These are phyloP conservation scores for Verticillium nubilum DNA, from an alignment of 2,329 filamentous ascomycete species.

Conservation along the genomic window DNA sequence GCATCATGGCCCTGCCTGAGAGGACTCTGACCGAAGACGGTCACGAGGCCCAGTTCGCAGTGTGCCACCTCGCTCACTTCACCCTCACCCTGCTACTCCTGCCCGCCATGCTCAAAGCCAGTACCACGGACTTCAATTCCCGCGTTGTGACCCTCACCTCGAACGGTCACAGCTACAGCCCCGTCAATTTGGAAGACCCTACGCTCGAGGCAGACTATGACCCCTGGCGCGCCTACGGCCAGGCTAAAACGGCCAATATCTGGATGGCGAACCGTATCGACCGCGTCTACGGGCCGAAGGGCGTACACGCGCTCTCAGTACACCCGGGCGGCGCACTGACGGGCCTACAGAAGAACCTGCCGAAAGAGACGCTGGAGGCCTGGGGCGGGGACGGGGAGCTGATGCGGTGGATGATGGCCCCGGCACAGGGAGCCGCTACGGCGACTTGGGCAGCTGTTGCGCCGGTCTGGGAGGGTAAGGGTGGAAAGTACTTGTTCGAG, in stretches of 20 bases:
- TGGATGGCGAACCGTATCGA: constrained; percentile 35
- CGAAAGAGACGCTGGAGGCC: constrained; percentile 1
- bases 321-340: constrained; percentile 35
- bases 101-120: constrained; percentile 29
- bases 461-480: constrained; percentile 36
- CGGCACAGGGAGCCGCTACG: constrained; percentile 41
- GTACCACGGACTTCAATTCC: constrained; percentile 16
- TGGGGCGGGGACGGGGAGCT: neutral
- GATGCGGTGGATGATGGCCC: neutral
- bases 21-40: constrained; percentile 26
- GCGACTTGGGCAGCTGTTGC: constrained; percentile 36
- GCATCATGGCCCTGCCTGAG: constrained; percentile 30
- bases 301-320: constrained; percentile 34
- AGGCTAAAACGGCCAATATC: constrained; percentile 21
- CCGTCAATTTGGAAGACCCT: constrained; percentile 38
- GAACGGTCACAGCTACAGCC: constrained; percentile 33
- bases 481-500: constrained; percentile 39
- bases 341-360: constrained; percentile 7
- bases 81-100: constrained; percentile 34
- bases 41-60: constrained; percentile 29
- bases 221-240: constrained; percentile 19
- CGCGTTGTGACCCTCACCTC: constrained; percentile 28
- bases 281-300: constrained; percentile 30
- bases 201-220: constrained; percentile 35
- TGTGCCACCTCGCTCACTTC: constrained; percentile 35